These are phyloP conservation scores for Penicillium sp. DNA, from an alignment of 2,329 filamentous ascomycete species.

Conservation along the genomic window DNA sequence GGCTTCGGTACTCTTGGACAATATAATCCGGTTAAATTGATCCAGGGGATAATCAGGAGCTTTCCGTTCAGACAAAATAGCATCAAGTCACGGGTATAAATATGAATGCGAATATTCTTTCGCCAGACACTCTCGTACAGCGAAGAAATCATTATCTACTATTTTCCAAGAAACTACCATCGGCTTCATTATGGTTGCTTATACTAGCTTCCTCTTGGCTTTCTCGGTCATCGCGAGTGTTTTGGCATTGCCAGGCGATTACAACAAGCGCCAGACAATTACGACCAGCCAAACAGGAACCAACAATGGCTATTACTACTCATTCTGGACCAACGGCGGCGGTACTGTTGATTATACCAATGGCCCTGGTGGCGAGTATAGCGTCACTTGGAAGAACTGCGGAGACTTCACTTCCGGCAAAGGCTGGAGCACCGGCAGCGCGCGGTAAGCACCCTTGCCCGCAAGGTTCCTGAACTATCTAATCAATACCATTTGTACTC, in stretches of 20 bases:
- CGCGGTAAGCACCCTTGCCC: conserved; percentile 38
- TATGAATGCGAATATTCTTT: no score
- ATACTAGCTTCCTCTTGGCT: conserved; percentile 17
- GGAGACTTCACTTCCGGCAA: conserved; percentile 42
- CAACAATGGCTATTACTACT: conserved; percentile 47
- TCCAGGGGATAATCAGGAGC: no score
- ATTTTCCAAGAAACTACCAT: no score
- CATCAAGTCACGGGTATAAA: no score
- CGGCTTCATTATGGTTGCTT: no score
- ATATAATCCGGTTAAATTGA: no score
- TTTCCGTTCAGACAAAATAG: no score
- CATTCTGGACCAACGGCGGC: conserved; percentile 48
- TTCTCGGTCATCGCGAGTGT: conserved; percentile 19
- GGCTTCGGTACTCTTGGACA: no score
- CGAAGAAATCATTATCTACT: no score
- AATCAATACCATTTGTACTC: conserved; percentile 10
- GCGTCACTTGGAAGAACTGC: conserved; percentile 11
- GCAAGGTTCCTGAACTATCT: conserved; percentile 4
- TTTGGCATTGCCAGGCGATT: conserved; percentile 22
- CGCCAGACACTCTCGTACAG: no score
- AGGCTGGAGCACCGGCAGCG: conserved; percentile 54
- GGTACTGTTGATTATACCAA: conserved; percentile 46
- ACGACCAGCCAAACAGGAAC: conserved; percentile 29
- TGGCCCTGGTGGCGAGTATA: conserved; percentile 34
- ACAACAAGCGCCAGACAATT: conserved; percentile 14